These are phyloP conservation scores for Calocera viscosa DNA, from an alignment of 768 basidiomycete species.

Conservation along the genomic window DNA sequence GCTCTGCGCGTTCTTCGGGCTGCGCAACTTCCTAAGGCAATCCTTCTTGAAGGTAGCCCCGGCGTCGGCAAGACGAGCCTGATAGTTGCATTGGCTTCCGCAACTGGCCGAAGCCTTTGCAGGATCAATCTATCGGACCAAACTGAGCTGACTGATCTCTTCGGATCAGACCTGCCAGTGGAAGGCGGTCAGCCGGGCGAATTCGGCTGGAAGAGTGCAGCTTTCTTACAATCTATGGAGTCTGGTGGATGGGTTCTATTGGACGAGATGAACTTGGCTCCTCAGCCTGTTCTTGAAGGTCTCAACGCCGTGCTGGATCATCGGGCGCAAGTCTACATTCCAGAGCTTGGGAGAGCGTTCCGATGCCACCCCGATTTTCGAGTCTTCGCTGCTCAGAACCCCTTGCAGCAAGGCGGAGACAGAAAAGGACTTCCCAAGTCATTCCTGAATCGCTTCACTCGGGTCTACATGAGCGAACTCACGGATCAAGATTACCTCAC, in stretches of 20 bases:
- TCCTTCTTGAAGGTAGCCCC: slow-evolving; percentile 92
- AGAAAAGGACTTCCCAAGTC: slow-evolving; percentile 96
- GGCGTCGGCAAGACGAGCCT: slow-evolving; percentile 97
- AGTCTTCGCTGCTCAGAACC: slow-evolving; percentile 96
- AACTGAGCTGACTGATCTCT: slow-evolving; percentile 89
- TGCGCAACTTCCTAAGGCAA: slow-evolving; percentile 78
- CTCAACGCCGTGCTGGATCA: slow-evolving; percentile 94
- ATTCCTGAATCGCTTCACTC: slow-evolving; percentile 96
- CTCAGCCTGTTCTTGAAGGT: slow-evolving; percentile 92
- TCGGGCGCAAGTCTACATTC: slow-evolving; percentile 86
- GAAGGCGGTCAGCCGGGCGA: slow-evolving; percentile 84
- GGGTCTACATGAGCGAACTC: slow-evolving; percentile 85
- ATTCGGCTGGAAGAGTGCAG: slow-evolving; percentile 95
- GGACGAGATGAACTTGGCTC: slow-evolving; percentile 98
- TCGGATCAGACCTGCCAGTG: slow-evolving; percentile 90
- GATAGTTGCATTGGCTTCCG: slow-evolving; percentile 69
- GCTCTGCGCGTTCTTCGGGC: slow-evolving; percentile 80
- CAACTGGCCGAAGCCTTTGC: slow-evolving; percentile 64
- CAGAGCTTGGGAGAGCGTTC: slow-evolving; percentile 86
- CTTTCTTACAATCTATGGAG: slow-evolving; percentile 85
- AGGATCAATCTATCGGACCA: slow-evolving; percentile 98
- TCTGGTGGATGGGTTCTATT: slow-evolving; percentile 96
- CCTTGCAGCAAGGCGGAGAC: slow-evolving; percentile 88
- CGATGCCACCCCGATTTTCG: slow-evolving; percentile 83
- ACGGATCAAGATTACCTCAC: slow-evolving; percentile 60